Evolutionary conservation across 495 filamentous ascomycete species (phyloP).

Genomic region (Podospora conica): DNA sequence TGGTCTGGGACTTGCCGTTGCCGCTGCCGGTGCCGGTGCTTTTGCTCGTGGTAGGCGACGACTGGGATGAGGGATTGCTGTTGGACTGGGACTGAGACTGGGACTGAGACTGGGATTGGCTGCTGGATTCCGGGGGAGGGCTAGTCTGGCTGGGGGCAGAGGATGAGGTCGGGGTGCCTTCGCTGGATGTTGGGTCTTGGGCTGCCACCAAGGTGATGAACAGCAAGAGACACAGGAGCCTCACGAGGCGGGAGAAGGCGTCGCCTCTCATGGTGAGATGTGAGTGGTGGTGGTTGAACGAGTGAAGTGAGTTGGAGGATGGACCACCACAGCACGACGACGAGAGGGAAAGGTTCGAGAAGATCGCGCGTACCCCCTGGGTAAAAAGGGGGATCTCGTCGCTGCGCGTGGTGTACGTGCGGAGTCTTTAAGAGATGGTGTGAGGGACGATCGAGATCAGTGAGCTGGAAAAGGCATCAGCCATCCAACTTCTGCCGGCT

Average conservation of each 20-base stretch:
- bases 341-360: not conserved
- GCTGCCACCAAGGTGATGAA: slow-evolving; percentile 15
- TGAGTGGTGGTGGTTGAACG: slow-evolving; percentile 13
- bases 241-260: slow-evolving; percentile 15
- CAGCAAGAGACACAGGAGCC: slow-evolving; percentile 20
- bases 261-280: slow-evolving; percentile 22
- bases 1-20: not conserved
- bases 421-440: slow-evolving; percentile 2
- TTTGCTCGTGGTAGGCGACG: slow-evolving; percentile 6
- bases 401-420: not conserved
- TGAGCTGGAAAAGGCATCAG: not conserved
- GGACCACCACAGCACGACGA: not conserved
- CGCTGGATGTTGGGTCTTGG: slow-evolving; percentile 17
- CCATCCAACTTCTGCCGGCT: not conserved
- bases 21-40: slow-evolving; percentile 8
- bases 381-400: not conserved
- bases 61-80: not conserved
- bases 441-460: not conserved
- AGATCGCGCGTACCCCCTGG: not conserved
- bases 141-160: slow-evolving; percentile 1
- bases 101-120: not conserved
- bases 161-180: slow-evolving; percentile 11
- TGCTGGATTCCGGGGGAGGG: slow-evolving; percentile 11
- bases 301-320: slow-evolving; percentile 12
- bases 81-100: not conserved